Base-by-base conservation (phyloP, 1,284 basidiomycete species). In the Cryptococcus sp. region DNA sequence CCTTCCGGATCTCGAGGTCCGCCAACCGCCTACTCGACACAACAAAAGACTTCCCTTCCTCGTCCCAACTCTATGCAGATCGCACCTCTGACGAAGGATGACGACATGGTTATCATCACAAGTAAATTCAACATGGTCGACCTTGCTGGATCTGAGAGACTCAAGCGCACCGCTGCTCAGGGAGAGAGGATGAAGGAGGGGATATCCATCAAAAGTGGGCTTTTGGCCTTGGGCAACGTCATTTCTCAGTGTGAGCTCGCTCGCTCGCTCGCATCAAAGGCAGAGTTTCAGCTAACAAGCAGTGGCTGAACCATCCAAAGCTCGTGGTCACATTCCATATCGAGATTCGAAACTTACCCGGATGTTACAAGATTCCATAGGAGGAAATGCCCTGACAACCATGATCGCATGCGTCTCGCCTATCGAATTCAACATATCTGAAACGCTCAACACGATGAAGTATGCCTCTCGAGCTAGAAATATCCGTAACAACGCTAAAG, bases 61-160 rank as follows among this genome's bases (percentile, higher is more conserved):
- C 81, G 88, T n/a, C 87, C 88, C 4, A 79, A 83, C 14, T 91
- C 88, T 65, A 59, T 72, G 52, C 54, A 61, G 28, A 49, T 59
- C 16, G 47, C 74, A 76, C 22, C 80, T 82, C 42, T 73, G 10
- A 24, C 36, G 28, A 83, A 85, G 19, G 85, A 86, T 16, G 64
- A 76, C 9, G 87, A 91, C 60, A 92, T 89, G 88, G 80, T 87
- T 11, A 91, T 91, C 0, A 83, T 94, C 47, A 85, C 87, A 40
- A 94, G 91, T 59, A 98, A 98, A 72, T 97, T 98, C 77, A 94
- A 98, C 76, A 97, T 98, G 69, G 96, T 98, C 46, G 94, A 98
- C 77, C 77, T 99, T 59, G 94, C 94, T 23, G 94, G 94, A 47
- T 94, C 91, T 31, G 94, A 99, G 78, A 80, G 96, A 83, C 80